Percentiles rank a stretch among this genome's conserved stretches.
These are phyloP conservation scores for Marasmius oreades DNA, from an alignment of 1,284 basidiomycete genomes.

Conservation along the genomic window DNA sequence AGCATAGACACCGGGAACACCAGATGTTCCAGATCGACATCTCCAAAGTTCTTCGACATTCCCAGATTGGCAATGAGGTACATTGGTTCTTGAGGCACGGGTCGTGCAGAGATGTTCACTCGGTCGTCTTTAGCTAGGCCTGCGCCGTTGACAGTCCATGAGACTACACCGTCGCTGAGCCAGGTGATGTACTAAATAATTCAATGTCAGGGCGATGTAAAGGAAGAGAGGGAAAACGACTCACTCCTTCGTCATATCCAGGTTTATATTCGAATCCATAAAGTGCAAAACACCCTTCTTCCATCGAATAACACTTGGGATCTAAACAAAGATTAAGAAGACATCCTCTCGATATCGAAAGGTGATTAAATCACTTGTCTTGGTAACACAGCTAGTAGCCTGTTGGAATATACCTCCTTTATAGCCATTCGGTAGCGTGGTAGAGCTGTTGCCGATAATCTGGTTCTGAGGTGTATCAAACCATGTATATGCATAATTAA, in stretches of 20 bases:
- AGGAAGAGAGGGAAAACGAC: not conserved
- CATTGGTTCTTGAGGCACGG: constrained; percentile 69
- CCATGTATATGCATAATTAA: constrained; percentile 1
- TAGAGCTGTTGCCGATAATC: not conserved
- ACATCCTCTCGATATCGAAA: not conserved
- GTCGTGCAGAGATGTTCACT: constrained; percentile 55
- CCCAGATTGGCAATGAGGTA: constrained; percentile 67
- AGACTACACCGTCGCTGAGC: constrained; percentile 50
- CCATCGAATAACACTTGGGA: not conserved
- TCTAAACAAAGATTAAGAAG: no score
- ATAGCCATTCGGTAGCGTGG: not conserved
- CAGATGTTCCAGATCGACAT: constrained; percentile 47
- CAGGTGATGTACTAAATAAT: constrained; percentile 58
- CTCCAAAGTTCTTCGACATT: constrained; percentile 62
- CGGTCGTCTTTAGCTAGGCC: constrained; percentile 55
- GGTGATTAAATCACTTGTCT: not conserved
- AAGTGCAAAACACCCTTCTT: not conserved
- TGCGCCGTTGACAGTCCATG: constrained; percentile 60
- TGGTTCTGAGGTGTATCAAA: not conserved
- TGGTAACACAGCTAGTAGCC: not conserved
- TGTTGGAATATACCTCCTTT: constrained; percentile 3
- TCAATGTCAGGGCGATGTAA: not conserved
- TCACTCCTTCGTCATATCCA: constrained; percentile 1
- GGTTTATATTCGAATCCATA: constrained; percentile 1
- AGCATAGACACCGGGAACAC: constrained; percentile 53